A percentile compares a stretch with the other conserved stretches of the same genome.
Conservation (phyloP, 805 yeast species). For the Wickerhamomyces canadensis region DNA sequence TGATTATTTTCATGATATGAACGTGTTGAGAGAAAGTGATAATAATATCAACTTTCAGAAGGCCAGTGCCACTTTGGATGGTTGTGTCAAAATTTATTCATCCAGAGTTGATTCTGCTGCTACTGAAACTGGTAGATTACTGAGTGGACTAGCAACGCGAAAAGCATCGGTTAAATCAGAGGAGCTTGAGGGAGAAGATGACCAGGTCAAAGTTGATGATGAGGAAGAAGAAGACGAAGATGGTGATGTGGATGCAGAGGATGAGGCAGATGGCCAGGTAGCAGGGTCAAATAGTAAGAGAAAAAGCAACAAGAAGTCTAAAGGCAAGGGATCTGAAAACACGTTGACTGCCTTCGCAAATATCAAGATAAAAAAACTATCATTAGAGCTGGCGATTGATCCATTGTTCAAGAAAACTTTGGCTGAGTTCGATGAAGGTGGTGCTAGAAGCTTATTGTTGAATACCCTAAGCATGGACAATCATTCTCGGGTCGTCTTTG, state of each 20-base stretch:
- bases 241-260: constrained; percentile 16
- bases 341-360: constrained; percentile 47
- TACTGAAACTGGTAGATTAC: constrained; percentile 77
- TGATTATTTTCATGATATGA: constrained; percentile 84
- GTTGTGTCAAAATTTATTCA: constrained; percentile 88
- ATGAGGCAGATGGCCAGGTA: constrained; percentile 21
- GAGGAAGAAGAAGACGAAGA: constrained; percentile 23
- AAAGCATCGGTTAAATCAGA: constrained; percentile 9
- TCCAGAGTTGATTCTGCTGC: constrained; percentile 93
- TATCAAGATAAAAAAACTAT: constrained; percentile 49
- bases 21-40: constrained; percentile 69
- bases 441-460: constrained; percentile 63
- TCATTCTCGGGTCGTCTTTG: constrained; percentile 56
- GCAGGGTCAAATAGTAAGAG: constrained; percentile 26
- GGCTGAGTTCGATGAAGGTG: constrained; percentile 80
- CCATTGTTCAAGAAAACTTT: constrained; percentile 71
- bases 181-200: constrained; percentile 13
- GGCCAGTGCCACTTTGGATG: constrained; percentile 88
- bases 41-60: constrained; percentile 78
- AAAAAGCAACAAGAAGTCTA: constrained; percentile 21
- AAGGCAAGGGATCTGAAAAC: constrained; percentile 30
- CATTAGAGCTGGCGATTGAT: constrained; percentile 61
- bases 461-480: constrained; percentile 54
- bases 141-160: constrained; percentile 64
- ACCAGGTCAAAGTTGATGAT: constrained; percentile 18